Percentiles rank a stretch among this genome's conserved stretches.
Conservation (phyloP, 106 monocot species). For the Posidonia australis region DNA sequence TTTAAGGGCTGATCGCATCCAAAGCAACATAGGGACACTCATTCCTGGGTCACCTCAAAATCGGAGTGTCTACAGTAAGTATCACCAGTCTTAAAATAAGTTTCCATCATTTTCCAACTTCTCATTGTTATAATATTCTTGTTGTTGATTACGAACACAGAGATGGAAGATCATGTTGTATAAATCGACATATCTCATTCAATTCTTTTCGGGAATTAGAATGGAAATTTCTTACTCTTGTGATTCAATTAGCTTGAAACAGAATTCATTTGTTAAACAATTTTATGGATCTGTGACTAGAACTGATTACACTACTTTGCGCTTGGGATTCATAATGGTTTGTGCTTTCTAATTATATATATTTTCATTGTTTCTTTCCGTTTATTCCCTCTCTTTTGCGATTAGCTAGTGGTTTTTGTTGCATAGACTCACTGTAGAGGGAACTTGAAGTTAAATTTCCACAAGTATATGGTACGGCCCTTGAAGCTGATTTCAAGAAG, state of each 20-base stretch:
- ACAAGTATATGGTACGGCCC: conserved; percentile 54
- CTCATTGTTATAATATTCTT: too few species aligned
- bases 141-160: too few species aligned
- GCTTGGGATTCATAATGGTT: conserved; percentile 66
- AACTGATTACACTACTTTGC: conserved; percentile 57
- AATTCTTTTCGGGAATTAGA: too few species aligned
- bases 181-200: too few species aligned
- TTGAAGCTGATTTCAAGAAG: conserved; percentile 58
- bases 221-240: too few species aligned
- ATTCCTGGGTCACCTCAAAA: too few species aligned
- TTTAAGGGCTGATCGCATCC: too few species aligned
- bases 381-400: neutral
- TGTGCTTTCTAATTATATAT: neutral
- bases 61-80: too few species aligned
- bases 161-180: too few species aligned
- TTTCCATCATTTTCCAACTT: neutral
- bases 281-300: conserved; percentile 59
- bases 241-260: conserved; percentile 11
- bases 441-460: conserved; percentile 40
- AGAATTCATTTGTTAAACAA: conserved; percentile 61
- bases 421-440: conserved; percentile 23
- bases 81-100: too few species aligned
- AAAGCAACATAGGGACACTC: too few species aligned
- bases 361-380: neutral
- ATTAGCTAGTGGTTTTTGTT: neutral